phyloP scores from a whole-genome alignment of 2,329 filamentous ascomycete genomes.

The Aspergillus fijiensis region DNA sequence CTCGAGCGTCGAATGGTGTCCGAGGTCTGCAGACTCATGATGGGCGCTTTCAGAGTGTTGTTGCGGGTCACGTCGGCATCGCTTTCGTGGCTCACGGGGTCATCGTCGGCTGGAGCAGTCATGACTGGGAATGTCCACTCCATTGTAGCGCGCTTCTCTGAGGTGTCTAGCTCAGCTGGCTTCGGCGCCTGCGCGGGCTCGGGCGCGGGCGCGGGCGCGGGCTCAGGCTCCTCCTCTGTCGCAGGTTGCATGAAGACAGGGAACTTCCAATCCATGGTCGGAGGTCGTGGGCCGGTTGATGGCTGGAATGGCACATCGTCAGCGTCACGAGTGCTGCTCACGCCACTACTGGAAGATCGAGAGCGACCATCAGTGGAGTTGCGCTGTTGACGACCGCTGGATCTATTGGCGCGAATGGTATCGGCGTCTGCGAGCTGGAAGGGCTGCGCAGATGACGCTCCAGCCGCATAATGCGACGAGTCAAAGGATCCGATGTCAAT shows the following conservation, averaged over 20 bases:
- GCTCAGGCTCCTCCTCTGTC: slow-evolving; percentile 13
- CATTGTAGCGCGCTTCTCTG: slow-evolving; percentile 45
- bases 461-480: slow-evolving; percentile 52
- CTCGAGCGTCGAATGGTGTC: slow-evolving; percentile 15
- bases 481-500: slow-evolving; percentile 58
- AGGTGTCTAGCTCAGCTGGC: slow-evolving; percentile 23
- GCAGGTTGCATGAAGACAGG: slow-evolving; percentile 33
- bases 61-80: slow-evolving; percentile 24
- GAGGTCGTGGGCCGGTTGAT: slow-evolving; percentile 41
- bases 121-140: slow-evolving; percentile 57
- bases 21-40: slow-evolving; percentile 17
- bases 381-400: slow-evolving; percentile 47
- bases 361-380: slow-evolving; percentile 39
- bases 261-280: slow-evolving; percentile 51
- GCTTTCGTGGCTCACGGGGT: slow-evolving; percentile 4
- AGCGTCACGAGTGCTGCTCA: slow-evolving; percentile 23
- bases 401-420: slow-evolving; percentile 57
- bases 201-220: slow-evolving; percentile 10
- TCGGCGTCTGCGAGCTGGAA: slow-evolving; percentile 54
- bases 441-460: slow-evolving; percentile 50
- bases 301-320: slow-evolving; percentile 34
- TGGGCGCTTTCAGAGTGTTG: slow-evolving; percentile 35
- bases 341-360: slow-evolving; percentile 32
- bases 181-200: slow-evolving; percentile 6
- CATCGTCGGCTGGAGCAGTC: slow-evolving; percentile 23